phyloP scores from a whole-genome alignment of 768 basidiomycete genomes.

The Agrocybe pediades region DNA sequence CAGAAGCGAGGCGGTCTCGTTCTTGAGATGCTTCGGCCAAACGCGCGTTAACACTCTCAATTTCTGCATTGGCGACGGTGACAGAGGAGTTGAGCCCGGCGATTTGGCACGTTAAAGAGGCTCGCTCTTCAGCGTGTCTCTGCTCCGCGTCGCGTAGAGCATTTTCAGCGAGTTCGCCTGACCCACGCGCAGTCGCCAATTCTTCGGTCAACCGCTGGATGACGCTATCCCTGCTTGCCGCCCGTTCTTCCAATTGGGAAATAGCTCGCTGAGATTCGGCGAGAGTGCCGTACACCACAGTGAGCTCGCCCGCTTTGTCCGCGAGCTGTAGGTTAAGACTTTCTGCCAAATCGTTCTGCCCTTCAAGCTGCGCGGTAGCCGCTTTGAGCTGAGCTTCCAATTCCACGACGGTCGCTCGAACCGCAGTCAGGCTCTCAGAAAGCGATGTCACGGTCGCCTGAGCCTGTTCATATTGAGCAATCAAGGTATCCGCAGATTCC shows the following conservation, averaged over 20 bases:
- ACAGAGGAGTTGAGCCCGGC: neutral
- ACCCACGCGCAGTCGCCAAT: neutral
- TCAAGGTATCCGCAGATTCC: slow-evolving; percentile 1
- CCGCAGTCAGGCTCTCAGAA: neutral
- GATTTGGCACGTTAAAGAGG: neutral
- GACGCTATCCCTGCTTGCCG: neutral
- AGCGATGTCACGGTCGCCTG: neutral
- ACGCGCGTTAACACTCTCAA: slow-evolving; percentile 11
- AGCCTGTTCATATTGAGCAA: neutral
- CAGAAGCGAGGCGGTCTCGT: neutral
- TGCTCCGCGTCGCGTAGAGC: neutral
- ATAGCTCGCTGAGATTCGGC: neutral
- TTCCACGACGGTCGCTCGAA: neutral
- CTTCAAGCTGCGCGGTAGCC: neutral
- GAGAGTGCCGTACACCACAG: neutral
- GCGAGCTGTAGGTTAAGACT: neutral
- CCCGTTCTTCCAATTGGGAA: neutral
- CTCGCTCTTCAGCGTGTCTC: neutral
- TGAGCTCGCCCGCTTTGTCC: neutral
- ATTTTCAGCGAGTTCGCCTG: neutral
- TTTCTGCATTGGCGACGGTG: slow-evolving; percentile 5
- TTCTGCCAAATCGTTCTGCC: neutral
- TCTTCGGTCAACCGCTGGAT: neutral
- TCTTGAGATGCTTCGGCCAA: slow-evolving; percentile 9
- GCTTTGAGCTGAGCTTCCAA: neutral